Percentiles rank a stretch among this genome's conserved stretches.
Conservation (phyloP, 1,284 basidiomycete species). For the Trichosporon faecale region DNA sequence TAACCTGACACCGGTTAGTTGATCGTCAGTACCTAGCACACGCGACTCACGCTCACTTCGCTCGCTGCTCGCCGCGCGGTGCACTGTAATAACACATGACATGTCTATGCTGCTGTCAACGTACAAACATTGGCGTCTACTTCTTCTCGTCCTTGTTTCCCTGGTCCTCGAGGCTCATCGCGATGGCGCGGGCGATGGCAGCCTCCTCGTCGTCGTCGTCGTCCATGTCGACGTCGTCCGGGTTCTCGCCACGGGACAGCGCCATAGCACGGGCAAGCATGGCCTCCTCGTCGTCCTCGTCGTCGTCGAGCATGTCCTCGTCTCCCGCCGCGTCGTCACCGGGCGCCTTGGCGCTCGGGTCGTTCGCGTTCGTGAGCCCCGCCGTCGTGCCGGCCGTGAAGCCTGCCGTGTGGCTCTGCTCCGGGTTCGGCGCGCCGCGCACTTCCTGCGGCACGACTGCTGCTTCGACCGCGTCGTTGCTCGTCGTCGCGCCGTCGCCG, state of each 20-base stretch:
- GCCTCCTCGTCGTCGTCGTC: slow-evolving; percentile 57
- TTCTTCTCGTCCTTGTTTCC: slow-evolving; percentile 33
- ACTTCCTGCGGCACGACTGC: slow-evolving; percentile 12
- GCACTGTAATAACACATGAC: not conserved
- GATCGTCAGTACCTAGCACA: too few species aligned
- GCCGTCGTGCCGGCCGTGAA: slow-evolving; percentile 27
- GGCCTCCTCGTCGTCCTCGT: slow-evolving; percentile 45
- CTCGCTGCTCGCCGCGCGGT: not conserved
- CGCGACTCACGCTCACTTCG: not conserved
- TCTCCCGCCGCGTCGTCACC: slow-evolving; percentile 30
- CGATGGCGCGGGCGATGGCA: slow-evolving; percentile 63
- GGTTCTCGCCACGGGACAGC: slow-evolving; percentile 38
- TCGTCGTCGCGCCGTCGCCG: slow-evolving; percentile 19
- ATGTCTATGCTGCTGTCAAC: slow-evolving; percentile 1
- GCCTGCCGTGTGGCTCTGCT: slow-evolving; percentile 20
- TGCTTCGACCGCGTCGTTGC: slow-evolving; percentile 22
- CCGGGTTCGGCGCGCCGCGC: slow-evolving; percentile 17
- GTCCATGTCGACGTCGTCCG: slow-evolving; percentile 44
- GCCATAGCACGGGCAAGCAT: slow-evolving; percentile 46
- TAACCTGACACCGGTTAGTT: not conserved
- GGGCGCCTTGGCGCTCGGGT: slow-evolving; percentile 25
- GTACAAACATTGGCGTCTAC: slow-evolving; percentile 10
- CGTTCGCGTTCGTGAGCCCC: slow-evolving; percentile 34
- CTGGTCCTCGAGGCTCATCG: slow-evolving; percentile 58
- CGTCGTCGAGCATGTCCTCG: slow-evolving; percentile 24